phyloP scores from a whole-genome alignment of 2,329 filamentous ascomycete species.

The Ascochyta clinopodiicola region DNA sequence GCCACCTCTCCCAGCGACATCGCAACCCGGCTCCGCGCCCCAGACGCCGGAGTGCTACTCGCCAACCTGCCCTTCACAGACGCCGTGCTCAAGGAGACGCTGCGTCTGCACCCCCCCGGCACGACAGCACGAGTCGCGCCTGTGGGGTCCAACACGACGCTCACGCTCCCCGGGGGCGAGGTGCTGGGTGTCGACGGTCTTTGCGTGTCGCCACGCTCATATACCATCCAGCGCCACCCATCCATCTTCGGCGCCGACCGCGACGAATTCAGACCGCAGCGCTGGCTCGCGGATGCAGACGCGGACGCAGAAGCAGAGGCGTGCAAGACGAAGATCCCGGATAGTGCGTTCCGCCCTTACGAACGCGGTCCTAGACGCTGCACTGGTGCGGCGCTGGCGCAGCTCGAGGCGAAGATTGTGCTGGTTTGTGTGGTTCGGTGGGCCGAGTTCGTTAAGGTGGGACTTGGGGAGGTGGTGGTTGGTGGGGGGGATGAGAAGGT shows the following conservation, averaged over 20 bases:
- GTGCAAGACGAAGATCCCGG: slow-evolving; percentile 32
- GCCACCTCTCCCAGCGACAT: neutral
- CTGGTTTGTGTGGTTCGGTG: slow-evolving; percentile 56
- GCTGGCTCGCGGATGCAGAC: slow-evolving; percentile 23
- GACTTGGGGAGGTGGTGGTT: slow-evolving; percentile 32
- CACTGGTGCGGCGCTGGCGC: slow-evolving; percentile 62
- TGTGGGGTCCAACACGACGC: slow-evolving; percentile 9
- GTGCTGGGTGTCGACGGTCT: slow-evolving; percentile 19
- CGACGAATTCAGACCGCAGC: slow-evolving; percentile 32
- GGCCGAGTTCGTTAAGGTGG: slow-evolving; percentile 52
- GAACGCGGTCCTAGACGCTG: slow-evolving; percentile 61
- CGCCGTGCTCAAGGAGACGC: slow-evolving; percentile 53
- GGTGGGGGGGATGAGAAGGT: slow-evolving; percentile 1
- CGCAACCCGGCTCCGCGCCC: neutral
- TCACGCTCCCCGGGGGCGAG: slow-evolving; percentile 19
- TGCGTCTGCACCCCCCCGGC: slow-evolving; percentile 51
- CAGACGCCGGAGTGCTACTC: neutral
- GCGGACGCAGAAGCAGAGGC: no score
- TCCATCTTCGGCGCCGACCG: slow-evolving; percentile 19
- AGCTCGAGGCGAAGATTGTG: slow-evolving; percentile 58
- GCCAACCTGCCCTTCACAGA: slow-evolving; percentile 51
- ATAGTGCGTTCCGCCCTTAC: slow-evolving; percentile 60
- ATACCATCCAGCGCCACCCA: slow-evolving; percentile 27
- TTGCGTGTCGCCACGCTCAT: slow-evolving; percentile 18
- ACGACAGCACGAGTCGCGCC: slow-evolving; percentile 26